These are phyloP conservation scores for Suillus plorans DNA, from an alignment of 768 basidiomycete species.

Conservation along the genomic window DNA sequence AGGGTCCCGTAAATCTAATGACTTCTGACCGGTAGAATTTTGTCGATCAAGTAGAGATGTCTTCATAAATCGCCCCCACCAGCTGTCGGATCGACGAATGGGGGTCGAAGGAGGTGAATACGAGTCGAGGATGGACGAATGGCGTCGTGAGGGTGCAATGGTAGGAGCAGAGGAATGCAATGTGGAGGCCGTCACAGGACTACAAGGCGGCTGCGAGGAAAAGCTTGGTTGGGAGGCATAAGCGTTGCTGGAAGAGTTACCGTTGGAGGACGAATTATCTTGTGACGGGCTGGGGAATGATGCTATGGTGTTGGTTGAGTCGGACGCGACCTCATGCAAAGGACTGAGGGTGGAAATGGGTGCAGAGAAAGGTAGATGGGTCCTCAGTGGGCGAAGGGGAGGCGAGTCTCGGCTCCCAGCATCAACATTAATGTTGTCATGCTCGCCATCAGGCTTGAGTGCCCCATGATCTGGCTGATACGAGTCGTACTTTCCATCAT, in stretches of 20 bases:
- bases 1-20: conserved; percentile 73
- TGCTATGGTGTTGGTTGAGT: conserved; percentile 24
- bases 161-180: conserved; percentile 30
- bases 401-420: conserved; percentile 15
- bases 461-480: conserved; percentile 12
- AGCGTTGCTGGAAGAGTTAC: conserved; percentile 26
- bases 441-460: conserved; percentile 22
- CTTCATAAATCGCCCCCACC: conserved; percentile 77
- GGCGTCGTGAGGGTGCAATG: conserved; percentile 29
- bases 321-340: conserved; percentile 31
- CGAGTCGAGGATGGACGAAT: conserved; percentile 45
- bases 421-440: conserved; percentile 15
- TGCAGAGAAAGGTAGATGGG: conserved; percentile 16
- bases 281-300: conserved; percentile 24
- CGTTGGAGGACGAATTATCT: conserved; percentile 23
- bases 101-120: conserved; percentile 41
- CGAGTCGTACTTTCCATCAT: conserved; percentile 17
- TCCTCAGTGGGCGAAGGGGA: conserved; percentile 13
- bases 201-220: conserved; percentile 20
- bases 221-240: conserved; percentile 11
- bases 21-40: conserved; percentile 36
- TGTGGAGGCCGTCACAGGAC: conserved; percentile 21
- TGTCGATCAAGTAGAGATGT: conserved; percentile 63
- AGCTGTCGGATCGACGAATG: conserved; percentile 66
- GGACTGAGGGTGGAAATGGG: conserved; percentile 32